phyloP scores from a whole-genome alignment of 345 rosid species.

The Populus deltoides region DNA sequence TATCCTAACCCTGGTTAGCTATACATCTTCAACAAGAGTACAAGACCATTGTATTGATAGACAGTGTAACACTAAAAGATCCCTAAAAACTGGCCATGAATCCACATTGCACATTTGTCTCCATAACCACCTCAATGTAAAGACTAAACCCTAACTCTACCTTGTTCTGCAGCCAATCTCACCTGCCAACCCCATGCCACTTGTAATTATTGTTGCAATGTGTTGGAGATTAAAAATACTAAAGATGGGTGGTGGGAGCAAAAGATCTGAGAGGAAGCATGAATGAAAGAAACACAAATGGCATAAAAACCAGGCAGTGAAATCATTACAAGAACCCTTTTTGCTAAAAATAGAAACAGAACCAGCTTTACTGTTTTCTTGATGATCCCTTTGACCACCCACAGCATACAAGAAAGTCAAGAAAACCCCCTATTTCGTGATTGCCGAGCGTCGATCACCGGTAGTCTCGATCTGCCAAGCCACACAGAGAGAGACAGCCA shows the following conservation, averaged over 20 bases:
- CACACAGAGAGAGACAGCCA: conserved; percentile 18
- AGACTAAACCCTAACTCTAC: conserved; percentile 33
- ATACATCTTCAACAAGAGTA: not conserved
- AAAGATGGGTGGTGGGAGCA: conserved; percentile 12
- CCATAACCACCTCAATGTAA: not conserved
- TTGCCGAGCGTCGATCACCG: conserved; percentile 77
- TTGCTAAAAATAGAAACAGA: conserved; percentile 50
- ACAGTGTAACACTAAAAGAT: not conserved
- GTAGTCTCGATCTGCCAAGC: conserved; percentile 56
- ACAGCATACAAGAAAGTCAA: conserved; percentile 20
- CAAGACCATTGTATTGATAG: not conserved
- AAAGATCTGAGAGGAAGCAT: conserved; percentile 25
- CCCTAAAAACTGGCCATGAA: conserved; percentile 22
- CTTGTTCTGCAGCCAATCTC: not conserved
- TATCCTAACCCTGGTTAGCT: conserved; percentile 30
- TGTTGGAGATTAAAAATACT: not conserved
- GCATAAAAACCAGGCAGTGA: conserved; percentile 27
- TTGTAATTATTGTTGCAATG: not conserved
- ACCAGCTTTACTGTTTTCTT: conserved; percentile 21
- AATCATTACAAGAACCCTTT: conserved; percentile 22
- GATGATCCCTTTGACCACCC: not conserved
- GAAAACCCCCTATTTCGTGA: conserved; percentile 49
- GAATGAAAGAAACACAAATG: conserved; percentile 69
- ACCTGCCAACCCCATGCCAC: conserved; percentile 1
- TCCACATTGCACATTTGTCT: conserved; percentile 45